Evolutionary conservation across 2,329 filamentous ascomycete species (phyloP).

Genomic region (Akanthomyces muscarius): DNA sequence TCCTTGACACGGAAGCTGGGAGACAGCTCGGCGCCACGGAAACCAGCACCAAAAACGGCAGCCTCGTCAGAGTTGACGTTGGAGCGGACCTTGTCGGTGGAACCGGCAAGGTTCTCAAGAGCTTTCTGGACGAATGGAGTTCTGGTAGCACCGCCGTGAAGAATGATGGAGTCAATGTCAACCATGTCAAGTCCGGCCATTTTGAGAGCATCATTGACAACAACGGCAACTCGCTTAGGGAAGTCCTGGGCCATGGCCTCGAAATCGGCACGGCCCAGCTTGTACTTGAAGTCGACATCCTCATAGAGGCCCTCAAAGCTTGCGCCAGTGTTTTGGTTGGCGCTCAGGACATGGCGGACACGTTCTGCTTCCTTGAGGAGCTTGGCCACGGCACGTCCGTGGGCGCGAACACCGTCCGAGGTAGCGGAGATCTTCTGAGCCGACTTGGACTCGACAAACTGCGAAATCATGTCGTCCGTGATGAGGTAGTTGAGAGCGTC

Average conservation of each 20-base stretch:
- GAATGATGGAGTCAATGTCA: constrained; percentile 84
- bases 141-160: constrained; percentile 84
- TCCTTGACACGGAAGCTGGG: constrained; percentile 98
- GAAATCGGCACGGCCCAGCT: constrained; percentile 74
- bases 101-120: constrained; percentile 71
- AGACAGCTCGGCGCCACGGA: constrained; percentile 87
- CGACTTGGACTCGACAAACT: constrained; percentile 68
- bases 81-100: constrained; percentile 73
- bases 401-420: constrained; percentile 59
- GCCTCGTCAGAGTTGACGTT: constrained; percentile 98
- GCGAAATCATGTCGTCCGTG: constrained; percentile 78
- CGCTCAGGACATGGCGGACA: constrained; percentile 83
- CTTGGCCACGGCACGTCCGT: constrained; percentile 83
- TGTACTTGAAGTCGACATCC: constrained; percentile 90
- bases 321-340: constrained; percentile 76
- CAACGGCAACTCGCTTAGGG: constrained; percentile 62
- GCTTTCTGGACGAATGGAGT: constrained; percentile 93
- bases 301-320: constrained; percentile 89
- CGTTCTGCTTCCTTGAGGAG: constrained; percentile 91
- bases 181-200: constrained; percentile 66
- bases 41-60: constrained; percentile 91
- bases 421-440: constrained; percentile 63
- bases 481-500: constrained; percentile 86
- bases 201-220: constrained; percentile 70
- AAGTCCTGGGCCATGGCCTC: constrained; percentile 71